Base-by-base conservation (phyloP, 371 early-diverging fungal species). In the Mycotypha africana region DNA sequence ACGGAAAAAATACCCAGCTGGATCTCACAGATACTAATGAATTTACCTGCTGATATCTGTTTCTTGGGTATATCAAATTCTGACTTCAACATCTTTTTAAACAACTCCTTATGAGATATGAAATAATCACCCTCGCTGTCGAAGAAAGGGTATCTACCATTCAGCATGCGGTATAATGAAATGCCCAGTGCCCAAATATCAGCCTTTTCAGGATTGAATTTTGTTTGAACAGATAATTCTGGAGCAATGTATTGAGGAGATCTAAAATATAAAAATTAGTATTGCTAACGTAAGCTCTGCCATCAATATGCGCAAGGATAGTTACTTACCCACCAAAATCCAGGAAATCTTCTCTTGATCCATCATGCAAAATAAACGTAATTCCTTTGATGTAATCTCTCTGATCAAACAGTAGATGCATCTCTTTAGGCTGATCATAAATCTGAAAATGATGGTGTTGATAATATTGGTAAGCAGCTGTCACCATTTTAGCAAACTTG, bases 171-270 rank as follows among this genome's bases (percentile, higher is more conserved):
- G 51, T 63, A 74, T 1, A 70, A 47, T 10, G 56, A 61, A n/a
- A 74, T 53, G 3, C 74, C 74, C 4, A 74, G 41, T 11, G 61
- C 44, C 74, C 74, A 74, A 7, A 70, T 58, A 43, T 65, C 62
- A 0, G 49, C 51, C 30, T 46, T 30, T 15, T 49, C 49, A 34
- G 51, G 25, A 24, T 54, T 32, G 34, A 56, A 65, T 4, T 17
- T 14, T 2, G 45, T 8, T 17, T 39, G 22, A 12, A 42, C n/a
- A 5, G 32, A 49, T 26, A 64, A 31, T 31, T 73, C 74, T 2
- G 74, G 74, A 20, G 74, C 60, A 19, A 73, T 50, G 36, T 65
- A 72, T 34, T 71, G 72, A 21, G 45, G 35, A 19, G 59, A 55
- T 24, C 66, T 67, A 45, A 39, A 43, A 19, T 30, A 25, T 24